Percentiles rank a stretch among this genome's conserved stretches.
Conservation (phyloP, 225 moss, liverwort and hornwort genomes). For the Physcomitrium patens region DNA sequence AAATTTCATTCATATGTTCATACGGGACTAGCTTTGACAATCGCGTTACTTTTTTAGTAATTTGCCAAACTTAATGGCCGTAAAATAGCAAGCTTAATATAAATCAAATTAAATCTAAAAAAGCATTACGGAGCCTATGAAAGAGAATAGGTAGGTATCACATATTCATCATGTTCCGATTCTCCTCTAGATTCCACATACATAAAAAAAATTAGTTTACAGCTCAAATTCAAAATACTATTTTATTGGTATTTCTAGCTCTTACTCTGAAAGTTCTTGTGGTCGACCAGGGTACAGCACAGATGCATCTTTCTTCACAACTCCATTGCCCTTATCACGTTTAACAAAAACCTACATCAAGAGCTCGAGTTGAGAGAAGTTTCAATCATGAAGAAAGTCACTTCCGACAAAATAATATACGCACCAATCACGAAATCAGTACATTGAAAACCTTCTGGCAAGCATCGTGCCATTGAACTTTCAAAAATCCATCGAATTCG, state of each 20-base stretch:
- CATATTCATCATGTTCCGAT: slow-evolving; percentile 20
- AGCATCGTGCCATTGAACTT: too few species aligned
- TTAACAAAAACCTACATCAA: slow-evolving; percentile 80
- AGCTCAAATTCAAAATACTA: background rate
- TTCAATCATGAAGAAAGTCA: slow-evolving; percentile 19
- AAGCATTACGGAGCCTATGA: background rate
- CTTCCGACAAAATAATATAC: background rate
- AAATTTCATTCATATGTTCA: too few species aligned
- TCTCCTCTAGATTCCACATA: background rate
- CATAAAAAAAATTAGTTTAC: slow-evolving; percentile 8
- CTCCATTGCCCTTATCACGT: slow-evolving; percentile 76
- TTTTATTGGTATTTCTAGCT: slow-evolving; percentile 2
- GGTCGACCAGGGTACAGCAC: slow-evolving; percentile 82
- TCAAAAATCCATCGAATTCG: too few species aligned
- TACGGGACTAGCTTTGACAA: background rate
- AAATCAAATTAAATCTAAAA: background rate
- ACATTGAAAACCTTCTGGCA: background rate
- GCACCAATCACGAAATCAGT: background rate
- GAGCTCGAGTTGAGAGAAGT: slow-evolving; percentile 24
- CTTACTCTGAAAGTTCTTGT: slow-evolving; percentile 57
- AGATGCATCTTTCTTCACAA: slow-evolving; percentile 68
- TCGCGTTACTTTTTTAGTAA: slow-evolving; percentile 2
- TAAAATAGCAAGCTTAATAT: background rate
- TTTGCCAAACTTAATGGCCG: background rate
- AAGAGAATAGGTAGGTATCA: slow-evolving; percentile 7